Conservation (phyloP, 352 stramenopile genomes). For the Aphanomyces cochlioides region DNA sequence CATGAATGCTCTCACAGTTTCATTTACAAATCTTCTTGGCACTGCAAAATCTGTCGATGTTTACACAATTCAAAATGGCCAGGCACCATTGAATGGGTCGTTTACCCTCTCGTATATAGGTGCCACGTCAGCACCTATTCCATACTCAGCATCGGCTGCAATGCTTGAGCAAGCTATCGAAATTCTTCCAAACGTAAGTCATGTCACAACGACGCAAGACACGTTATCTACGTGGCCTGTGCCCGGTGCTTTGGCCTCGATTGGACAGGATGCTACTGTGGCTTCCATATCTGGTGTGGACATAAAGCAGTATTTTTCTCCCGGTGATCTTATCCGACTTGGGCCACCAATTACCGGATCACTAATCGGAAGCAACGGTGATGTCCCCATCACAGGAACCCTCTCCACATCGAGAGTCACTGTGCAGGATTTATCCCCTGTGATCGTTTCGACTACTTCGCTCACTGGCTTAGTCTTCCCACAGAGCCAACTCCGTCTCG, state of each 20-base stretch:
- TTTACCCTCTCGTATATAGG: slow-evolving; percentile 49
- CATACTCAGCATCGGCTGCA: slow-evolving; percentile 55
- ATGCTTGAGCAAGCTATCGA: slow-evolving; percentile 70
- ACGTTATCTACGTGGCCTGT: slow-evolving; percentile 56
- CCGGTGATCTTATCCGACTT: slow-evolving; percentile 65
- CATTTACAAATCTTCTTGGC: slow-evolving; percentile 40
- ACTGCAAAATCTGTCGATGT: slow-evolving; percentile 52
- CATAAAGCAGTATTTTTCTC: slow-evolving; percentile 60
- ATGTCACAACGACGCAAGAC: slow-evolving; percentile 59
- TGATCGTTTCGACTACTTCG: slow-evolving; percentile 35
- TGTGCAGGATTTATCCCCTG: slow-evolving; percentile 44
- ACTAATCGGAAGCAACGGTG: slow-evolving; percentile 58
- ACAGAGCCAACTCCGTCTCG: slow-evolving; percentile 83
- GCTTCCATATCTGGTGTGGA: slow-evolving; percentile 53
- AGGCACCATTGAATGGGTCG: slow-evolving; percentile 44
- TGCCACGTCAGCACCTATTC: slow-evolving; percentile 45
- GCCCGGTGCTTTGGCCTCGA: slow-evolving; percentile 45
- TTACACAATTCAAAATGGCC: slow-evolving; percentile 49
- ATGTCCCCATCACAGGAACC: slow-evolving; percentile 51
- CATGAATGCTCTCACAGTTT: slow-evolving; percentile 51
- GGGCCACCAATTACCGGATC: slow-evolving; percentile 41
- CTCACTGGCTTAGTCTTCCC: slow-evolving; percentile 63
- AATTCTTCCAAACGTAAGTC: slow-evolving; percentile 66
- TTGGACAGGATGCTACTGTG: slow-evolving; percentile 48
- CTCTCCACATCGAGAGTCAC: slow-evolving; percentile 49